Conservation (phyloP, 257 asterid species). For the Euphrasia confusa region DNA sequence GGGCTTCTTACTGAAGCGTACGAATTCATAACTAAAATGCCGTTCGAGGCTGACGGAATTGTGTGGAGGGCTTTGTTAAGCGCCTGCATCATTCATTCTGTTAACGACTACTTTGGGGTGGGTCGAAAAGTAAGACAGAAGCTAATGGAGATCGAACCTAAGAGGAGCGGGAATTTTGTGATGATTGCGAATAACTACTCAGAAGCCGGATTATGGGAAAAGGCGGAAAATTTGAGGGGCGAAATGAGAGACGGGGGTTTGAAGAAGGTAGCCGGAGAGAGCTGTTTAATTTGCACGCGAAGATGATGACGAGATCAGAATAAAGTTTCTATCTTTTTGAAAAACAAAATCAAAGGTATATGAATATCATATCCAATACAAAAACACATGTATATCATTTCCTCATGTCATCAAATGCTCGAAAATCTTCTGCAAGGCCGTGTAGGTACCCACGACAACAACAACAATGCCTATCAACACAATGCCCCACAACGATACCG, state of each 20-base stretch:
- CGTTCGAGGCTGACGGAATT: conserved; percentile 51
- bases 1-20: conserved; percentile 65
- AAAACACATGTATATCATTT: not conserved
- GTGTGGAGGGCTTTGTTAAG: conserved; percentile 80
- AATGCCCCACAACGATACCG: conserved; percentile 35
- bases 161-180: conserved; percentile 63
- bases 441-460: conserved; percentile 52
- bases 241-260: conserved; percentile 44
- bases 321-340: not conserved
- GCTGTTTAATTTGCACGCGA: conserved; percentile 48
- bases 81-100: conserved; percentile 63
- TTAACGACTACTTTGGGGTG: conserved; percentile 40
- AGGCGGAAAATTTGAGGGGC: conserved; percentile 49
- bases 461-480: conserved; percentile 40
- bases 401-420: conserved; percentile 23
- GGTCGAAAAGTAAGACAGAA: conserved; percentile 47
- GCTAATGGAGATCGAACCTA: conserved; percentile 60
- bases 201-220: conserved; percentile 60
- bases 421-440: conserved; percentile 46
- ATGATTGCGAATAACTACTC: conserved; percentile 72
- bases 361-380: not conserved
- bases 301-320: conserved; percentile 33
- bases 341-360: not conserved
- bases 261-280: conserved; percentile 69
- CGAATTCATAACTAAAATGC: conserved; percentile 48